Evolutionary conservation across 139 green algal species (phyloP), one percentile per base, ranked within the genome.

Genomic region (Auxenochlorella pyrenoidosa): DNA sequence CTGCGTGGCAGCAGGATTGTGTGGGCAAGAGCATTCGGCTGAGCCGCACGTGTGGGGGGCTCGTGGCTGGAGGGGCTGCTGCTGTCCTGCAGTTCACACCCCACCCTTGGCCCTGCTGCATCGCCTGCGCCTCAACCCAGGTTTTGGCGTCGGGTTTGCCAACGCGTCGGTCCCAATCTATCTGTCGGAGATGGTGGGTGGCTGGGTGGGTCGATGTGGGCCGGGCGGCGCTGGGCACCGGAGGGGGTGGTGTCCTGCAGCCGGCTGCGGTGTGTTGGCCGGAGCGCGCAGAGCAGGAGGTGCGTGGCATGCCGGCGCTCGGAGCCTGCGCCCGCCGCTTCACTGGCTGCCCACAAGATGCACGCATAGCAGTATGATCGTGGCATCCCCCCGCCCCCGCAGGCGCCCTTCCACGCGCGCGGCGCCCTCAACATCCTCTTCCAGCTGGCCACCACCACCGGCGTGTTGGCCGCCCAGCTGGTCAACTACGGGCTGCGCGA

Each of bases 81-180:
- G 54, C 54, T 2, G 54, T 63, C 2, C 54, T 13, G 15, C 54
- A 63, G 54, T 13, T 63, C 10, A 63, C 54, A 24, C 16, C 15
- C 54, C 54, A 13, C 54, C 54, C 54, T 12, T 63, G 54, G 15
- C 54, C 13, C 18, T 63, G 54, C 12, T 63, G 2, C 54, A 58
- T 63, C 16, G 54, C 54, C 15, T 24, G 54, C 54, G 54, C 54
- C 54, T 26, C 54, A 8, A 63, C 54, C 2, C 54, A 63, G 54
- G 54, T 28, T 68, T 97, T 26, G 95, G 93, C 16, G 92, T 97
- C 21, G 95, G 77, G 12, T 83, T 65, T 43, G 77, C 43, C 77
- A 83, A 83, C 77, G 60, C 87, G 38, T 76, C 82, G 19, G 86
- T 92, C 66, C 90, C 89, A 3, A 38, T 92, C 60, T 92, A 90